Base-by-base conservation (phyloP, 1,139 yeast species). In the Saccharomyces hybrid region DNA sequence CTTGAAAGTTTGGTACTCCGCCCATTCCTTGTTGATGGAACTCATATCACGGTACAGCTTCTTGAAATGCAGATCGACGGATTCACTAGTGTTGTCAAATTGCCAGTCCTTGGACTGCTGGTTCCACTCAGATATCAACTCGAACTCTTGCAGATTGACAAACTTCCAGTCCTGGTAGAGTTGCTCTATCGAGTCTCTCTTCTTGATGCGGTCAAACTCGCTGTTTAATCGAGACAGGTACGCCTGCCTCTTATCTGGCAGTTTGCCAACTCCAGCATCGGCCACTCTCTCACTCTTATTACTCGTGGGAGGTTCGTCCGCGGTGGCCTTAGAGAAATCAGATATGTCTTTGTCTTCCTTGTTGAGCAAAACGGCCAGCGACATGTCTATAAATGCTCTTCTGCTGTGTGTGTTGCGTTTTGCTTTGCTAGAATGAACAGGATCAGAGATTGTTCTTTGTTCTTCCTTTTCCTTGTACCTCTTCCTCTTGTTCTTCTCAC, bases 101-200 rank as follows among this genome's bases (percentile, higher is more conserved):
- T 58, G 56, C 67, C 66, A 61, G 38, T 65, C 67, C 51, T 63
- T 63, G 32, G 62, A 57, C 54, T 66, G 69, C 49, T 54, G 55
- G 53, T 66, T 66, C 71, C 71, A 69, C 54, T 68, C 71, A 34
- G 62, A 60, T n/a, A 69, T 64, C 52, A 69, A 51, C 58, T 69
- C 72, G 52, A 68, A 67, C 56, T 69, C 71, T 51, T 69, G 72
- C 47, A 61, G 64, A 53, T 64, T 68, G 27, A 67, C 53, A 46
- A 65, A 68, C 55, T 68, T 67, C 72, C 72, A 69, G 56, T 69
- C 67, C 58, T 69, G 72, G 48, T 63, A 65, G 31, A 60, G 55
- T 48, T 57, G 58, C 54, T 69, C 71, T 27, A 61, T 46, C 24
- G 51, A 47, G 55, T 69, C 72, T 51, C 68, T 58, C 32, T 58